phyloP scores from a whole-genome alignment of 2,329 filamentous ascomycete genomes.

The Ophiognomonia clavigignenti-juglandacearum region DNA sequence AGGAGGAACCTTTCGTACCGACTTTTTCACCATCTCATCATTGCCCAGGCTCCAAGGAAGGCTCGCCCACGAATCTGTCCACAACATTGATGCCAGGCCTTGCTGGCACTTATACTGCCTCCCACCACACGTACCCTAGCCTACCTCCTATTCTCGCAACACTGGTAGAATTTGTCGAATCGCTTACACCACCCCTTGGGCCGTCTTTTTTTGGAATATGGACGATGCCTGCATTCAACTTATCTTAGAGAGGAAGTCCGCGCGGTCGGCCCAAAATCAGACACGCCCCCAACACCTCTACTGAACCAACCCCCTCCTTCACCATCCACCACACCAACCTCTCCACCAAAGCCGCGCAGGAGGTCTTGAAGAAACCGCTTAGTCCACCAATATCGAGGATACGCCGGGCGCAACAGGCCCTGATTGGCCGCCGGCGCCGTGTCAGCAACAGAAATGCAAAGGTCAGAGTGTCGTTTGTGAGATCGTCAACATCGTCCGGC shows the following conservation, averaged over 20 bases:
- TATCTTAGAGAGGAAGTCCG: slow-evolving; percentile 39
- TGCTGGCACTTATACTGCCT: too few relatives aligned
- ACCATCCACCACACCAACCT: slow-evolving; percentile 12
- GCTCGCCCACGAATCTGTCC: slow-evolving; percentile 14
- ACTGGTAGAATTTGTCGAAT: slow-evolving; percentile 25
- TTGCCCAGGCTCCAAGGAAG: slow-evolving; percentile 22
- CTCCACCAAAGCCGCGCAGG: slow-evolving; percentile 25
- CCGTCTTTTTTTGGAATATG: slow-evolving; percentile 32
- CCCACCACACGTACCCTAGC: slow-evolving; percentile 4
- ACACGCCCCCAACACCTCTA: slow-evolving; percentile 20
- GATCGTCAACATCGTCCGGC: slow-evolving; percentile 16
- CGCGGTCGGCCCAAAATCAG: slow-evolving; percentile 32
- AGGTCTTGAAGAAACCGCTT: slow-evolving; percentile 27
- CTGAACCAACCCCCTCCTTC: slow-evolving; percentile 11
- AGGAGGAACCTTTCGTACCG: neutral
- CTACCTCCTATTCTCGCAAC: slow-evolving; percentile 2
- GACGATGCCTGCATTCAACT: slow-evolving; percentile 38
- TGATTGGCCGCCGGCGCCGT: slow-evolving; percentile 28
- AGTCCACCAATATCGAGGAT: slow-evolving; percentile 26
- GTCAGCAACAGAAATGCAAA: slow-evolving; percentile 21
- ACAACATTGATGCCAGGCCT: slow-evolving; percentile 1
- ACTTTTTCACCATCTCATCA: too few relatives aligned
- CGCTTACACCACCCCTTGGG: slow-evolving; percentile 3
- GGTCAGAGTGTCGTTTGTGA: slow-evolving; percentile 28
- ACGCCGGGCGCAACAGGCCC: slow-evolving; percentile 31